A percentile compares a stretch with the other conserved stretches of the same genome.
Evolutionary conservation across 1,139 yeast species (phyloP).

Genomic region (Debaryomyces psychrophilus): DNA sequence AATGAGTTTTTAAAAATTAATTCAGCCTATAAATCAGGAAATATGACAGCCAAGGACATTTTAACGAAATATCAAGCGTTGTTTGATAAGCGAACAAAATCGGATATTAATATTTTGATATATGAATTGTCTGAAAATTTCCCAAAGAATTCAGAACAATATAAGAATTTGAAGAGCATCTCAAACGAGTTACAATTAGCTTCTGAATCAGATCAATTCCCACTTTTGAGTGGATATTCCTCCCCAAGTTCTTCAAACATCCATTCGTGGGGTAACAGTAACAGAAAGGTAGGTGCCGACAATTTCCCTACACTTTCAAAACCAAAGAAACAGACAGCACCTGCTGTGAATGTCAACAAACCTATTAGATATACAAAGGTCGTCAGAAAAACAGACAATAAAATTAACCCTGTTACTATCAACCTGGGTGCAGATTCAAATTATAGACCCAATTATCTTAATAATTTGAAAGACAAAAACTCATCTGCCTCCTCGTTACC

Average conservation of each 20-base stretch:
- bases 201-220: slow-evolving; percentile 32
- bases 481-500: slow-evolving; percentile 22
- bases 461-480: slow-evolving; percentile 19
- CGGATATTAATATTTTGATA: slow-evolving; percentile 56
- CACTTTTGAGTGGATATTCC: slow-evolving; percentile 33
- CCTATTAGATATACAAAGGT: slow-evolving; percentile 50
- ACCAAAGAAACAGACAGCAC: slow-evolving; percentile 29
- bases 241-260: slow-evolving; percentile 21
- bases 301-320: slow-evolving; percentile 58
- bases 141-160: slow-evolving; percentile 37
- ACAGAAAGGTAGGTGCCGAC: slow-evolving; percentile 31
- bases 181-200: slow-evolving; percentile 26
- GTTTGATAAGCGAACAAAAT: slow-evolving; percentile 44
- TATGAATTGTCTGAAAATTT: slow-evolving; percentile 61
- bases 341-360: slow-evolving; percentile 21
- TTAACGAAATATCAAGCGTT: slow-evolving; percentile 53
- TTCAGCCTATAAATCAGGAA: slow-evolving; percentile 48
- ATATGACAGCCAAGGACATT: slow-evolving; percentile 53
- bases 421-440: slow-evolving; percentile 23
- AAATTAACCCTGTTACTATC: slow-evolving; percentile 17
- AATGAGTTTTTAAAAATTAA: slow-evolving; percentile 55
- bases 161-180: slow-evolving; percentile 29
- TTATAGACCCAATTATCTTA: slow-evolving; percentile 39
- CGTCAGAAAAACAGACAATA: slow-evolving; percentile 20
- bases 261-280: slow-evolving; percentile 35